Evolutionary conservation across 208 protist genomes (phyloP).

Genomic region (Trypanosoma mega): DNA sequence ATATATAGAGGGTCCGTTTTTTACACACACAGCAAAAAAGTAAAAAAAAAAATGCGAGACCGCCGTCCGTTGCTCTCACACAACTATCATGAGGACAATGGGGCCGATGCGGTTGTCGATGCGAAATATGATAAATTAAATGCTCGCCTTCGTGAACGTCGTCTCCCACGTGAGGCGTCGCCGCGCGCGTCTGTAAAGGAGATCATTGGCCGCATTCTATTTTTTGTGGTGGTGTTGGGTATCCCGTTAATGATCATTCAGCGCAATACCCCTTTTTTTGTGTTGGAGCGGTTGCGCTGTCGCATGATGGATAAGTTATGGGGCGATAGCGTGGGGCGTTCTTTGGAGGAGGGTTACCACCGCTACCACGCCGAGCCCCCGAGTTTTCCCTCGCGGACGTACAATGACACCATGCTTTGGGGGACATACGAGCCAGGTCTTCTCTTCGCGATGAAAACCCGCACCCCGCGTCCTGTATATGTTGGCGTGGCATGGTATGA

Average conservation of each 20-base stretch:
- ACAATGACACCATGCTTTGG: slow-evolving; percentile 78
- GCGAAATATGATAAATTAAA: slow-evolving; percentile 20
- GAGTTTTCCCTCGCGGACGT: slow-evolving; percentile 59
- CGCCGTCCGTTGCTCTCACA: slow-evolving; percentile 14
- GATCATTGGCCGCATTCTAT: slow-evolving; percentile 47
- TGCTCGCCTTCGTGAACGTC: not conserved
- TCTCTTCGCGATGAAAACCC: slow-evolving; percentile 80
- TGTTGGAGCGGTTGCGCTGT: slow-evolving; percentile 73
- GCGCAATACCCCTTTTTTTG: slow-evolving; percentile 78
- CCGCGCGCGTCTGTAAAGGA: slow-evolving; percentile 16
- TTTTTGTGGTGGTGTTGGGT: slow-evolving; percentile 55
- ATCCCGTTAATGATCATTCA: slow-evolving; percentile 54
- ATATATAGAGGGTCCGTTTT: no score
- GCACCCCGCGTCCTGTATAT: slow-evolving; percentile 54
- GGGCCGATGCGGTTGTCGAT: slow-evolving; percentile 32
- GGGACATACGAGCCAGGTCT: slow-evolving; percentile 83
- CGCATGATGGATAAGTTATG: slow-evolving; percentile 49
- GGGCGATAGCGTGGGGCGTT: slow-evolving; percentile 40
- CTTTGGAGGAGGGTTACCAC: slow-evolving; percentile 58
- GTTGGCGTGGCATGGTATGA: slow-evolving; percentile 87
- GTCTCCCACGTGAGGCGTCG: not conserved
- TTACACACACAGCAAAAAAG: no score
- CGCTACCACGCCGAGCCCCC: slow-evolving; percentile 61
- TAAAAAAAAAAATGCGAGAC: slow-evolving; percentile 20
- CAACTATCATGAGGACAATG: slow-evolving; percentile 24